Conservation (phyloP, 495 filamentous ascomycete species). For the Letharia lupina region DNA sequence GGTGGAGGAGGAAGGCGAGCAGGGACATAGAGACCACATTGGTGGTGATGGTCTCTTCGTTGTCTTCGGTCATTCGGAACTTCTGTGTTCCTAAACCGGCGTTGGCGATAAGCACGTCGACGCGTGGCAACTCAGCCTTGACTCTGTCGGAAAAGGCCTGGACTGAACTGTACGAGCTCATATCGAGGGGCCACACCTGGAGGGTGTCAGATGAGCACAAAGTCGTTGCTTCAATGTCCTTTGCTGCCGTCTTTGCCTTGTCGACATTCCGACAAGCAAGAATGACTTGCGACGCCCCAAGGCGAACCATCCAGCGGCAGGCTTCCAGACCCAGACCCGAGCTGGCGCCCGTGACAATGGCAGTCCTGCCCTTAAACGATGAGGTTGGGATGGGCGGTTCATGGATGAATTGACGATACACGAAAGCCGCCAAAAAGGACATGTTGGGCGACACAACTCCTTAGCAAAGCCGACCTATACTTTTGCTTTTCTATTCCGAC, state of each 20-base stretch:
- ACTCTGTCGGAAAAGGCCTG: constrained; percentile 36
- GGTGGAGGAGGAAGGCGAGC: constrained; percentile 34
- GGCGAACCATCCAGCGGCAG: constrained; percentile 39
- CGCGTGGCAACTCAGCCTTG: constrained; percentile 28
- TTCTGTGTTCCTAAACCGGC: constrained; percentile 33
- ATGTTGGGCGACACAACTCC: background rate
- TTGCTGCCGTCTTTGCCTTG: constrained; percentile 39
- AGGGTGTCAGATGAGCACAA: constrained; percentile 36
- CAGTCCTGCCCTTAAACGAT: constrained; percentile 35
- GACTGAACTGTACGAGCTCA: constrained; percentile 34
- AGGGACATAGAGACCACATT: constrained; percentile 46
- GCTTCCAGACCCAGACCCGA: constrained; percentile 46
- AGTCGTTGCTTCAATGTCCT: constrained; percentile 29
- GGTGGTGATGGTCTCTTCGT: constrained; percentile 38
- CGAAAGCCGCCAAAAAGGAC: constrained; percentile 24
- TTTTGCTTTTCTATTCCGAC: background rate
- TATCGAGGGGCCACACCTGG: constrained; percentile 48
- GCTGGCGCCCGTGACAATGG: constrained; percentile 48
- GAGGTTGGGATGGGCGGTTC: constrained; percentile 27
- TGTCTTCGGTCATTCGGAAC: constrained; percentile 14
- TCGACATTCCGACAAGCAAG: constrained; percentile 44
- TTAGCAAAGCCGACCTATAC: background rate
- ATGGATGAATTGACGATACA: constrained; percentile 40
- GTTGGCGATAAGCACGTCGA: constrained; percentile 41
- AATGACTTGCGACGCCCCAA: constrained; percentile 42